Conservation (phyloP, 2,329 filamentous ascomycete species). For the Drechslera avenae region DNA sequence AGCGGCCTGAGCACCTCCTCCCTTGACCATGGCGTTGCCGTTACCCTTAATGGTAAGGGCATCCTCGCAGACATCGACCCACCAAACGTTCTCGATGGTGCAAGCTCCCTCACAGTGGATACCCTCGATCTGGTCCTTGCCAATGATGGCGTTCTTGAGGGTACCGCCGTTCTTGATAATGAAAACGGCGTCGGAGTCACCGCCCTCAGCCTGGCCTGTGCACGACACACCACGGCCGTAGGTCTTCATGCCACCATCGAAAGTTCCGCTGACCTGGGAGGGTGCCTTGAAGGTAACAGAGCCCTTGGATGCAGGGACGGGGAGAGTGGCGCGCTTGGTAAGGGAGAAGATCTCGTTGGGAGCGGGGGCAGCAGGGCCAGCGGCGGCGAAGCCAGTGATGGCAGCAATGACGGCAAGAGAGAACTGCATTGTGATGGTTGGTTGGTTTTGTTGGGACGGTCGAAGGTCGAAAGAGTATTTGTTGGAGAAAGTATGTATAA, state of each 20-base stretch:
- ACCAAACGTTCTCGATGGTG: slow-evolving; percentile 52
- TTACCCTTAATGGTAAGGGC: slow-evolving; percentile 46
- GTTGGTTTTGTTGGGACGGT: slow-evolving; percentile 15
- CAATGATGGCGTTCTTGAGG: slow-evolving; percentile 62
- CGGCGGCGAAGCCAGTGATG: slow-evolving; percentile 36
- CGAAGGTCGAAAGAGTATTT: slow-evolving; percentile 8
- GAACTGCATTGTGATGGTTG: slow-evolving; percentile 43
- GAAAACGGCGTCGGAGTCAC: slow-evolving; percentile 58
- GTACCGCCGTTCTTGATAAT: slow-evolving; percentile 58
- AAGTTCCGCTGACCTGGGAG: slow-evolving; percentile 32
- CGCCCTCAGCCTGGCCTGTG: slow-evolving; percentile 53
- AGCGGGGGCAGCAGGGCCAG: slow-evolving; percentile 31
- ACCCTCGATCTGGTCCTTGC: slow-evolving; percentile 53
- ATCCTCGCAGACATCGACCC: slow-evolving; percentile 51
- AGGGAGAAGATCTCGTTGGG: slow-evolving; percentile 34
- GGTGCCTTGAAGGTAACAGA: slow-evolving; percentile 34
- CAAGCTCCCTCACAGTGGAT: slow-evolving; percentile 50
- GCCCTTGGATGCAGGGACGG: slow-evolving; percentile 41
- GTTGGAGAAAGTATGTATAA: slow-evolving; percentile 21
- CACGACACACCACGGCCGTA: slow-evolving; percentile 47
- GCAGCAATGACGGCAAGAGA: slow-evolving; percentile 31
- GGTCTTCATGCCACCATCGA: slow-evolving; percentile 44
- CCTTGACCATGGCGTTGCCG: slow-evolving; percentile 47
- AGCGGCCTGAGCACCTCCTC: slow-evolving; percentile 49
- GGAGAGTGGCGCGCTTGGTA: slow-evolving; percentile 38